These are phyloP conservation scores for Syzygium syzygioides DNA, from an alignment of 441 rosid species.

Conservation along the genomic window DNA sequence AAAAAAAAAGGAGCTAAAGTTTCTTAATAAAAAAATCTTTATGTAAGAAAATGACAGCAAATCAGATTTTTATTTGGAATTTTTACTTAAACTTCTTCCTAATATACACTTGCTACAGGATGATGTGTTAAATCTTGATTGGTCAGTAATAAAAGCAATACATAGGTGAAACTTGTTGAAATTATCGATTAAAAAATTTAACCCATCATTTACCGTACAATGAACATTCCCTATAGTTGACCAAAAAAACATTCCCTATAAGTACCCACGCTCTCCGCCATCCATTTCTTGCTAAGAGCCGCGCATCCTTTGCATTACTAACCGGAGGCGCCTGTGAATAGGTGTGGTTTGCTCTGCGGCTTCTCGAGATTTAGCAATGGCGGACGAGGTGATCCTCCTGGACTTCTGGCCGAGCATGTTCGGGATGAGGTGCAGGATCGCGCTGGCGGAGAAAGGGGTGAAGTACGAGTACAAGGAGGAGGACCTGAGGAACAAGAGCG, in stretches of 20 bases:
- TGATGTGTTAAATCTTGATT: too few species aligned
- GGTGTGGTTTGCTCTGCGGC: neutral
- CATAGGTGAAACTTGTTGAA: too few species aligned
- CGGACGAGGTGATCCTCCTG: slow-evolving; percentile 7
- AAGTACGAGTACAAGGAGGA: slow-evolving; percentile 11
- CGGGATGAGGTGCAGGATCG: slow-evolving; percentile 6
- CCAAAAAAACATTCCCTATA: neutral
- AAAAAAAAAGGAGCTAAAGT: too few species aligned
- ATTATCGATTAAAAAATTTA: too few species aligned
- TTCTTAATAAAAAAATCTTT: too few species aligned
- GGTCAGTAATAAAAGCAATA: too few species aligned
- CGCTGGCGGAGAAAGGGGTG: slow-evolving; percentile 9
- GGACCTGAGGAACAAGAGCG: slow-evolving; percentile 17
- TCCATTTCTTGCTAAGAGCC: neutral
- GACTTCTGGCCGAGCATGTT: slow-evolving; percentile 13
- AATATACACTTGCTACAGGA: too few species aligned
- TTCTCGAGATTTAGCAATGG: neutral
- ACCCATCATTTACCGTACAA: too few species aligned
- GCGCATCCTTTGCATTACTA: neutral
- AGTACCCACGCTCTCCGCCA: neutral
- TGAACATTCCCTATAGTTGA: neutral
- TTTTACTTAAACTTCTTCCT: too few species aligned
- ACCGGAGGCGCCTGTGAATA: neutral
- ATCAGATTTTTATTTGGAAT: too few species aligned
- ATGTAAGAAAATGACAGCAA: too few species aligned